Evolutionary conservation across 805 yeast genomes (phyloP).

Genomic region (Barnettozyma sucrosica): DNA sequence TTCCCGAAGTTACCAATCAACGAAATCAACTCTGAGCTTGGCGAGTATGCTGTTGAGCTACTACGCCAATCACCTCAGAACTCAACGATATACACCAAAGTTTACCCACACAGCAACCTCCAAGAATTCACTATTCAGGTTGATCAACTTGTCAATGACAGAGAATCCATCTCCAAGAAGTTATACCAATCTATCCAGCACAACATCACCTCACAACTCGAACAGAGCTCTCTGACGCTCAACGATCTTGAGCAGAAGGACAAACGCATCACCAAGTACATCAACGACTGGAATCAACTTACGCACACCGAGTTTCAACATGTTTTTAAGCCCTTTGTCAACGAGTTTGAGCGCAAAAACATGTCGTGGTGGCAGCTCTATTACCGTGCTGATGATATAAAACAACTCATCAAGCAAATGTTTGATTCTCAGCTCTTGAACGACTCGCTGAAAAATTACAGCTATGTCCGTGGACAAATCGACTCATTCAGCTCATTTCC

Average conservation of each 20-base stretch:
- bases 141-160: conserved; percentile 14
- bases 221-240: conserved; percentile 18
- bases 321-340: conserved; percentile 24
- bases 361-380: conserved; percentile 30
- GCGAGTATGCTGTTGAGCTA: conserved; percentile 19
- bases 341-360: conserved; percentile 22
- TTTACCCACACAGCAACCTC: conserved; percentile 23
- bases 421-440: conserved; percentile 22
- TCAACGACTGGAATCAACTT: conserved; percentile 26
- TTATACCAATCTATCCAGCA: conserved; percentile 13
- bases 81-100: conserved; percentile 23
- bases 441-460: conserved; percentile 24
- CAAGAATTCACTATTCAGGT: conserved; percentile 11
- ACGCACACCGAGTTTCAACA: conserved; percentile 29
- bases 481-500: conserved; percentile 23
- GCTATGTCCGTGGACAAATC: conserved; percentile 30
- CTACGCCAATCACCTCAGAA: conserved; percentile 27
- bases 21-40: conserved; percentile 24
- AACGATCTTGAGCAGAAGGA: conserved; percentile 16
- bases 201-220: conserved; percentile 16
- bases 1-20: conserved; percentile 14
- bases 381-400: conserved; percentile 27
- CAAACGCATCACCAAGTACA: conserved; percentile 15
- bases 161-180: conserved; percentile 15
- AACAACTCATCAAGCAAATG: conserved; percentile 24